Evolutionary conservation across 2,329 filamentous ascomycete species (phyloP).

Genomic region (Pyricularia pennisetigena): DNA sequence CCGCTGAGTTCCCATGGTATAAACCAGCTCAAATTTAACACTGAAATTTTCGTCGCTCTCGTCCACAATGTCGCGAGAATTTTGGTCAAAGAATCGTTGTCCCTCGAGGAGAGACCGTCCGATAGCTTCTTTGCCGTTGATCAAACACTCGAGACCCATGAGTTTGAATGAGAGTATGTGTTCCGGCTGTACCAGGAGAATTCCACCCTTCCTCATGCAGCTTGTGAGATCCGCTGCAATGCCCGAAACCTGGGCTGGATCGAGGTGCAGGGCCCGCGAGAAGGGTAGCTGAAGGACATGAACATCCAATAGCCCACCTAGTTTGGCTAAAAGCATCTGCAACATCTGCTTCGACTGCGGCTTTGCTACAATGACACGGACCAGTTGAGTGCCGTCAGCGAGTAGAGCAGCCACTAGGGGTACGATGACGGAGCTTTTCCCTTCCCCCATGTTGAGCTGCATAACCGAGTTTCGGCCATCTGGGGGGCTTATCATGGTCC

Average conservation of each 20-base stretch:
- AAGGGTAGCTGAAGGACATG: constrained; percentile 50
- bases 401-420: constrained; percentile 49
- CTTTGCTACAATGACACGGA: constrained; percentile 51
- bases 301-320: constrained; percentile 46
- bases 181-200: constrained; percentile 54
- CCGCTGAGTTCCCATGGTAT: constrained; percentile 46
- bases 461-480: constrained; percentile 39
- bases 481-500: constrained; percentile 36
- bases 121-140: neutral
- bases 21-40: constrained; percentile 51
- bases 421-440: constrained; percentile 60
- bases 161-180: constrained; percentile 55
- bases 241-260: constrained; percentile 19
- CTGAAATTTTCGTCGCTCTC: constrained; percentile 57
- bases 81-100: constrained; percentile 15
- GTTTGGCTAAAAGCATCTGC: constrained; percentile 40
- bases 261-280: constrained; percentile 33
- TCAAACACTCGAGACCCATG: constrained; percentile 42
- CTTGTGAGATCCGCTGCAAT: constrained; percentile 30
- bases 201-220: constrained; percentile 39
- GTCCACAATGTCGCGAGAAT: constrained; percentile 48
- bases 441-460: constrained; percentile 64
- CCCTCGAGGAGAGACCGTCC: neutral
- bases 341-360: constrained; percentile 52
- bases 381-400: constrained; percentile 38